A percentile compares a stretch with the other conserved stretches of the same genome.
phyloP scores from a whole-genome alignment of 345 rosid genomes.

The Litchi chinensis region DNA sequence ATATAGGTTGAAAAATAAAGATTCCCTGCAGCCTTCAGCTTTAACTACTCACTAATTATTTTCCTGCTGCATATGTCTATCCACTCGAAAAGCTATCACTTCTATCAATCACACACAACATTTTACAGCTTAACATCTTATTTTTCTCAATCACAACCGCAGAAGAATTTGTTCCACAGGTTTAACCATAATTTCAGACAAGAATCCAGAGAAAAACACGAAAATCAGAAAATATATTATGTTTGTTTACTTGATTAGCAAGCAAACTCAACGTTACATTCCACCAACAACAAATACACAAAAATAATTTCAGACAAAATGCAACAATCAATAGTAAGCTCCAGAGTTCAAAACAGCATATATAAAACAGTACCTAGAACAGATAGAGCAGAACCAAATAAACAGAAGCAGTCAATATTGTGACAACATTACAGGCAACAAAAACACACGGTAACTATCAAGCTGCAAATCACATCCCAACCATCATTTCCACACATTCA shows the following conservation, averaged over 20 bases:
- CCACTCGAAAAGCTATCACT: neutral
- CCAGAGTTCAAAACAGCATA: neutral
- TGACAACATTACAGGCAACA: conserved; percentile 40
- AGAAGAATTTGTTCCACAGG: neutral
- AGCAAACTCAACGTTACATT: neutral
- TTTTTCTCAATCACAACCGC: neutral
- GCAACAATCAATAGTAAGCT: neutral
- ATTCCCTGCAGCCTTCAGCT: neutral
- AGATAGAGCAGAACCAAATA: neutral
- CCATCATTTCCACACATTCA: conserved; percentile 27
- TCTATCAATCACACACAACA: neutral
- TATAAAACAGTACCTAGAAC: conserved; percentile 4
- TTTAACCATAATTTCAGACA: neutral
- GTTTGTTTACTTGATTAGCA: neutral
- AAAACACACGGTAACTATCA: conserved; percentile 9
- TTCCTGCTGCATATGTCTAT: neutral
- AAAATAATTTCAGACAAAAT: conserved; percentile 7
- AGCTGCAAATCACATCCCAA: conserved; percentile 48
- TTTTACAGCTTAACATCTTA: neutral
- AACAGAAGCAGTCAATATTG: conserved; percentile 12
- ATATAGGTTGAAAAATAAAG: neutral
- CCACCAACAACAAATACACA: neutral
- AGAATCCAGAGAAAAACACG: neutral
- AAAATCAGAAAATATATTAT: no score
- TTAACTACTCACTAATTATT: neutral